These are phyloP conservation scores for Sugiyamaella grinbergsii DNA, from an alignment of 1,139 yeast species.

Conservation along the genomic window DNA sequence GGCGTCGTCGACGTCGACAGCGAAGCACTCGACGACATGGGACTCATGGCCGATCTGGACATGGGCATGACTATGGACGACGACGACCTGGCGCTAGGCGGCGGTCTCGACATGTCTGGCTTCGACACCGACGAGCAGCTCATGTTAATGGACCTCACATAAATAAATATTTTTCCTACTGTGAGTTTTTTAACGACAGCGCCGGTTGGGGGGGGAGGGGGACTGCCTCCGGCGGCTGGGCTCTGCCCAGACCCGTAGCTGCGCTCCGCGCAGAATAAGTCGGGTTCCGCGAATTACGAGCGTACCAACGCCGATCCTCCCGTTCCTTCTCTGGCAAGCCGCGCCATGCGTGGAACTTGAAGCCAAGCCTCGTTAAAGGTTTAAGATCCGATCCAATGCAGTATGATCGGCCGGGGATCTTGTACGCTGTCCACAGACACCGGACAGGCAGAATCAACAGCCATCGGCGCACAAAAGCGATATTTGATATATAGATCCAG, in stretches of 20 bases:
- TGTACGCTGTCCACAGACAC: not conserved
- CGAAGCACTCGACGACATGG: slow-evolving; percentile 15
- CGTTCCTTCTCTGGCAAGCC: no score
- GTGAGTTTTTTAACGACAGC: not conserved
- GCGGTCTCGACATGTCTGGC: slow-evolving; percentile 16
- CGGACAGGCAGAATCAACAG: no score
- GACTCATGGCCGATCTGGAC: slow-evolving; percentile 16
- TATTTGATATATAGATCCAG: no score
- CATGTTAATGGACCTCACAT: slow-evolving; percentile 23
- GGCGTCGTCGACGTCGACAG: not conserved
- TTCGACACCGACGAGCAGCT: slow-evolving; percentile 24
- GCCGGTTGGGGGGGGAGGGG: no score
- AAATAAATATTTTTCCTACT: not conserved
- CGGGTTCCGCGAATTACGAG: no score
- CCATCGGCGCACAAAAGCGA: no score
- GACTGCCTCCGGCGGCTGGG: no score
- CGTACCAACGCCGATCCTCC: no score
- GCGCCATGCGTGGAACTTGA: not conserved
- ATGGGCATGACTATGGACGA: slow-evolving; percentile 14
- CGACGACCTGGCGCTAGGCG: slow-evolving; percentile 18
- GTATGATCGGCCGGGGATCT: not conserved
- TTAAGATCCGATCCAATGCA: not conserved
- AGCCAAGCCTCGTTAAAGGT: not conserved
- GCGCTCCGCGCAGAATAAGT: no score
- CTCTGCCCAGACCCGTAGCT: no score